A percentile compares a stretch with the other conserved stretches of the same genome.
These are phyloP conservation scores for Termitomyces bulborhizus DNA, from an alignment of 768 basidiomycete species.

Conservation along the genomic window DNA sequence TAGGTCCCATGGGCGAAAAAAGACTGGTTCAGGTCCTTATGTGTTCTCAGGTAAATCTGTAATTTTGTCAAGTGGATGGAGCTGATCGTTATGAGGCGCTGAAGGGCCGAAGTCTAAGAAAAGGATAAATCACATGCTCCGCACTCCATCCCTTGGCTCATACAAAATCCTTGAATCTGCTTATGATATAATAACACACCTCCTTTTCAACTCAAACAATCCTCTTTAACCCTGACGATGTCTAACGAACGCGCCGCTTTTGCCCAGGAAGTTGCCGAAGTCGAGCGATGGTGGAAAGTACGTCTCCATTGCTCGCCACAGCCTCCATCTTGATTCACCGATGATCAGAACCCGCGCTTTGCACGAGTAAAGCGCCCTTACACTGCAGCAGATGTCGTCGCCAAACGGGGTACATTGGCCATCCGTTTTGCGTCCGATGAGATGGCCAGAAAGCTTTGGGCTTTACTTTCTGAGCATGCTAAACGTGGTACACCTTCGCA, in stretches of 20 bases:
- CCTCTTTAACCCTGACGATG: conserved; percentile 35
- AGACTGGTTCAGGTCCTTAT: conserved; percentile 70
- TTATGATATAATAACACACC: conserved; percentile 20
- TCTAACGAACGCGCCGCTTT: conserved; percentile 64
- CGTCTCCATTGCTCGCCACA: conserved; percentile 11
- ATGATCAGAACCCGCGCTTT: conserved; percentile 74
- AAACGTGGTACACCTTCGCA: conserved; percentile 78
- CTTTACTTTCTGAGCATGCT: conserved; percentile 68
- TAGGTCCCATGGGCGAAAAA: conserved; percentile 86
- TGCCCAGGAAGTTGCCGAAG: conserved; percentile 73
- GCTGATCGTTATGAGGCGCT: conserved; percentile 4
- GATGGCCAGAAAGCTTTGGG: conserved; percentile 84
- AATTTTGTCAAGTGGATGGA: not conserved
- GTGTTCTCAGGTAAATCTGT: conserved; percentile 52
- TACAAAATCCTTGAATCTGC: conserved; percentile 14
- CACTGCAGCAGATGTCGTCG: conserved; percentile 87
- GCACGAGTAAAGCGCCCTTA: conserved; percentile 85
- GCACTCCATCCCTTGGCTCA: conserved; percentile 13
- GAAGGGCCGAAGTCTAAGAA: conserved; percentile 8
- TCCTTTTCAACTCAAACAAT: conserved; percentile 9
- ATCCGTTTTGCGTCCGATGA: conserved; percentile 84
- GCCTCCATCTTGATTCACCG: conserved; percentile 4
- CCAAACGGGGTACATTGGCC: conserved; percentile 84
- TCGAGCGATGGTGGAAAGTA: conserved; percentile 94
- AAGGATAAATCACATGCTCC: conserved; percentile 46